Evolutionary conservation across 2,329 filamentous ascomycete genomes (phyloP).

Genomic region (Dactylellina haptotyla): DNA sequence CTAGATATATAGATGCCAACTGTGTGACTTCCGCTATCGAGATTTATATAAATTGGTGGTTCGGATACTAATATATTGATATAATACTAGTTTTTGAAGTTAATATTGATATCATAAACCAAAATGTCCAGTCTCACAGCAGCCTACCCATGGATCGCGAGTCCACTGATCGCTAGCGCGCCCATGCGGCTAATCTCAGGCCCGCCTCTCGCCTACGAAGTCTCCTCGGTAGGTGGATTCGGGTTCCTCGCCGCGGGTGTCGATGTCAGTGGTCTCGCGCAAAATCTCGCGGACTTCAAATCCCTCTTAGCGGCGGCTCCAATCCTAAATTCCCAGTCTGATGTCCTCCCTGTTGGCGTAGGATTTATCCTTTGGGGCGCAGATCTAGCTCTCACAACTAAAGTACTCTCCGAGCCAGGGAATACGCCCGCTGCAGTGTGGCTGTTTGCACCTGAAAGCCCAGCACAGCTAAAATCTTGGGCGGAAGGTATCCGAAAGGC

Average conservation of each 20-base stretch:
- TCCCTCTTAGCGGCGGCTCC: slow-evolving; percentile 55
- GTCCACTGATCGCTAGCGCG: slow-evolving; percentile 70
- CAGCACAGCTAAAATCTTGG: slow-evolving; percentile 59
- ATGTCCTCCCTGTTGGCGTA: slow-evolving; percentile 64
- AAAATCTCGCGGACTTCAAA: slow-evolving; percentile 59
- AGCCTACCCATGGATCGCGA: slow-evolving; percentile 67
- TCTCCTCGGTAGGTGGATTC: slow-evolving; percentile 68
- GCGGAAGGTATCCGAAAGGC: slow-evolving; percentile 56
- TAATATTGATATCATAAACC: background rate
- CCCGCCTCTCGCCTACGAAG: slow-evolving; percentile 68
- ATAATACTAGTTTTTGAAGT: background rate
- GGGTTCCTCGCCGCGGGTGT: slow-evolving; percentile 58
- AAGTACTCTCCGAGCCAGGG: slow-evolving; percentile 13
- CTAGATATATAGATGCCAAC: no score
- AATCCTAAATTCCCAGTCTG: slow-evolving; percentile 33
- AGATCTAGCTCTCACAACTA: slow-evolving; percentile 59
- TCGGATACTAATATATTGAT: no score
- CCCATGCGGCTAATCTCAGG: slow-evolving; percentile 75
- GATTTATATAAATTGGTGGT: no score
- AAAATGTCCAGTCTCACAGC: slow-evolving; percentile 24
- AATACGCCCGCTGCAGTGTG: slow-evolving; percentile 63
- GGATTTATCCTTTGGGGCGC: slow-evolving; percentile 65
- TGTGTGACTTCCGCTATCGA: no score
- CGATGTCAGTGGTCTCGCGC: slow-evolving; percentile 62
- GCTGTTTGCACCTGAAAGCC: slow-evolving; percentile 64